Percentiles rank a stretch among this genome's conserved stretches.
These are phyloP conservation scores for Paraurostyla sp. DNA, from an alignment of 73 alveolate genomes.

Conservation along the genomic window DNA sequence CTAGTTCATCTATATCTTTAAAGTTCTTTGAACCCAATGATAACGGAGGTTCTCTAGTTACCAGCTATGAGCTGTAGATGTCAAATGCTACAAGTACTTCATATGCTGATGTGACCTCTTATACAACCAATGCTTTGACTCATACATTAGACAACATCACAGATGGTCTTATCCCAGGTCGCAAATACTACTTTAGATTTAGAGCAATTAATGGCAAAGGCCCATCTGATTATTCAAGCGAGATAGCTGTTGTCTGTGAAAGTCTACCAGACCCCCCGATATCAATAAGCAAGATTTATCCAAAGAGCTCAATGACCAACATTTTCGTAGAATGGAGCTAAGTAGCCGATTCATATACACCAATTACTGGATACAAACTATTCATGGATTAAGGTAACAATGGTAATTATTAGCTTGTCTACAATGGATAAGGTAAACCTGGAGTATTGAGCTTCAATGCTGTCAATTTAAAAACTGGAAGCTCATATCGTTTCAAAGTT, in stretches of 20 bases:
- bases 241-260: constrained; percentile 48
- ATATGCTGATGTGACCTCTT: constrained; percentile 9
- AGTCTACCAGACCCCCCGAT: constrained; percentile 52
- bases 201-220: constrained; percentile 53
- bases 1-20: constrained; percentile 38
- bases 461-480: constrained; percentile 39
- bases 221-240: constrained; percentile 24
- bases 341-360: constrained; percentile 61
- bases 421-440: constrained; percentile 55
- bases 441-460: constrained; percentile 32
- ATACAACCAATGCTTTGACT: constrained; percentile 25
- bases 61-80: constrained; percentile 25
- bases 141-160: constrained; percentile 4
- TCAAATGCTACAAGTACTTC: constrained; percentile 1
- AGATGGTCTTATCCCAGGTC: constrained; percentile 52
- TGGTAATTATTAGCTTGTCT: constrained; percentile 47
- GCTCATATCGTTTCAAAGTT: constrained; percentile 52
- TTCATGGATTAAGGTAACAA: constrained; percentile 68
- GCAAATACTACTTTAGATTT: constrained; percentile 58
- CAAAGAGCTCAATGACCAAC: constrained; percentile 17
- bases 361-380: constrained; percentile 66
- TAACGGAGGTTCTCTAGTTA: constrained; percentile 68
- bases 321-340: constrained; percentile 61
- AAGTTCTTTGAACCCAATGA: constrained; percentile 50
- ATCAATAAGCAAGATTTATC: constrained; percentile 12